Conservation (phyloP, 352 stramenopile genomes). For the Phytophthora fragariae region DNA sequence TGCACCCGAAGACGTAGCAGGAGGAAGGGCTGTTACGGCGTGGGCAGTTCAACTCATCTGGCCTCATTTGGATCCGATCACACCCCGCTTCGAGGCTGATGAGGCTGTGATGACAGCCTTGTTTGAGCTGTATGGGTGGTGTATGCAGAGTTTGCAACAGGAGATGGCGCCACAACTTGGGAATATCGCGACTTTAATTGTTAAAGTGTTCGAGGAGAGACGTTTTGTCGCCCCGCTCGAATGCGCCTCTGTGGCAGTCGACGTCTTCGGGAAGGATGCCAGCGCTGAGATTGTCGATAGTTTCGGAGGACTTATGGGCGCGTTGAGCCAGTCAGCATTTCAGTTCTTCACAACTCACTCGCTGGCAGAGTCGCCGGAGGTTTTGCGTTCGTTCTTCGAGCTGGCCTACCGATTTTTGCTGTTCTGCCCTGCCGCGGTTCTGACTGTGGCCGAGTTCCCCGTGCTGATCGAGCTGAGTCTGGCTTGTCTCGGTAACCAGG, state of each 20-base stretch:
- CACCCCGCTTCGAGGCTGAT: constrained; percentile 45
- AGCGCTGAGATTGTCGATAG: constrained; percentile 53
- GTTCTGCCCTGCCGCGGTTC: constrained; percentile 71
- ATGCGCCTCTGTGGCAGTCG: constrained; percentile 67
- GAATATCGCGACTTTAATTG: constrained; percentile 61
- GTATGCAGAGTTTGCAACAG: constrained; percentile 66
- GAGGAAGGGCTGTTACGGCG: constrained; percentile 53
- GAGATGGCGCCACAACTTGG: constrained; percentile 63
- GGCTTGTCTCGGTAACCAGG: constrained; percentile 70
- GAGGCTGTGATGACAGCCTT: constrained; percentile 64
- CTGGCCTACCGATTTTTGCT: constrained; percentile 75
- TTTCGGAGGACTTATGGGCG: constrained; percentile 64
- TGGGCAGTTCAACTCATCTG: constrained; percentile 63
- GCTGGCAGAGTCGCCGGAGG: constrained; percentile 64
- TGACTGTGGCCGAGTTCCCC: constrained; percentile 62
- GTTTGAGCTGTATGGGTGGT: constrained; percentile 78
- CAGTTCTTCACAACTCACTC: constrained; percentile 70
- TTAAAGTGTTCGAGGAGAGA: constrained; percentile 64
- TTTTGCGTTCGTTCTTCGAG: constrained; percentile 74
- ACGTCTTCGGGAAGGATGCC: constrained; percentile 68
- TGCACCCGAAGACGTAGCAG: constrained; percentile 57
- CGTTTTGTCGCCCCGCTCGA: constrained; percentile 70
- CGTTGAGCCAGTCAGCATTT: constrained; percentile 69
- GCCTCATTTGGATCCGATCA: constrained; percentile 61
- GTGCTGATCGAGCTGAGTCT: constrained; percentile 69